A percentile compares a stretch with the other conserved stretches of the same genome.
Evolutionary conservation across 2,329 filamentous ascomycete genomes (phyloP).

Genomic region (Talaromyces sp.): DNA sequence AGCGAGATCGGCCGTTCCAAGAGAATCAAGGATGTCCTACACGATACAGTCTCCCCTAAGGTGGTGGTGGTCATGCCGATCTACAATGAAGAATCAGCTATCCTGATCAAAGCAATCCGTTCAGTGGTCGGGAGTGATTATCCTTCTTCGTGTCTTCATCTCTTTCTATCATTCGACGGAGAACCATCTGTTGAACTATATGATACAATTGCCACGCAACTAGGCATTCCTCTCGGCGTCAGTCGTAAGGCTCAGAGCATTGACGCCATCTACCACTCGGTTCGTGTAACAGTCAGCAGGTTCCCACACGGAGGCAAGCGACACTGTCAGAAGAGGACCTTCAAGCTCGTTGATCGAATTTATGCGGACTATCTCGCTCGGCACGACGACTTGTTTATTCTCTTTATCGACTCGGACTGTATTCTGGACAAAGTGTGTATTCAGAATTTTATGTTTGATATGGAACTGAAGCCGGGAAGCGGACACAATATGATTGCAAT

Average conservation of each 20-base stretch:
- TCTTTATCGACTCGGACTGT: conserved; percentile 97
- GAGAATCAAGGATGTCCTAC: conserved; percentile 76
- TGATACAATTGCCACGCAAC: conserved; percentile 75
- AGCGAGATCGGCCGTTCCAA: conserved; percentile 78
- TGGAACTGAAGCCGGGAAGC: conserved; percentile 94
- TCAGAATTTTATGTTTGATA: conserved; percentile 97
- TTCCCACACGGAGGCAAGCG: conserved; percentile 93
- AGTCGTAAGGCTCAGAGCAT: conserved; percentile 71
- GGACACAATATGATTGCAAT: conserved; percentile 91
- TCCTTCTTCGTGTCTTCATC: conserved; percentile 83
- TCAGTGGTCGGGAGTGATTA: conserved; percentile 94
- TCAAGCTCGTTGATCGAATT: conserved; percentile 87
- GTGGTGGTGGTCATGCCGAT: conserved; percentile 96
- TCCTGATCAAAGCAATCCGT: conserved; percentile 80
- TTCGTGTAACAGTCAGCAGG: conserved; percentile 82
- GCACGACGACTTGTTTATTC: conserved; percentile 88
- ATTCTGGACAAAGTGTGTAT: conserved; percentile 87
- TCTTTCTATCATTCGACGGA: conserved; percentile 93
- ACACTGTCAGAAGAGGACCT: conserved; percentile 89
- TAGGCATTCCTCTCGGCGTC: conserved; percentile 66
- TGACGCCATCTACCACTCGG: conserved; percentile 77
- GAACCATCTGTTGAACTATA: conserved; percentile 86
- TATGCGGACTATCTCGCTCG: conserved; percentile 81
- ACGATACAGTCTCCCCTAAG: conserved; percentile 83
- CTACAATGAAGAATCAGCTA: conserved; percentile 83